Evolutionary conservation across 2,329 filamentous ascomycete species (phyloP).

Genomic region (Arthrobotrys entomopaga): DNA sequence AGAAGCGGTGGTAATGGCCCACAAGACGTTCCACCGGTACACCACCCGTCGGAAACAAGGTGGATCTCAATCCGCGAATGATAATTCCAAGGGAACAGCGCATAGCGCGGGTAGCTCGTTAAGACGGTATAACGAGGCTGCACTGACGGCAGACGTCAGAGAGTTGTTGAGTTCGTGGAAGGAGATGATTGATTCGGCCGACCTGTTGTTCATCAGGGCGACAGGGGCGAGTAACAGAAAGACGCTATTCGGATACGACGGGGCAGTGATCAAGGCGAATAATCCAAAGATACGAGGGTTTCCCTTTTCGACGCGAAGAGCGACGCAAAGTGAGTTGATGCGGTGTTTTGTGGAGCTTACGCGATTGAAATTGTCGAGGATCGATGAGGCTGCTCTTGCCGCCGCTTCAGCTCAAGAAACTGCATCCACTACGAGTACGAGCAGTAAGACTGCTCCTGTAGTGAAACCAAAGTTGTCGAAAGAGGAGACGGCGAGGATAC

Average conservation of each 20-base stretch:
- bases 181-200: conserved; percentile 80
- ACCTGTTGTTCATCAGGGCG: conserved; percentile 87
- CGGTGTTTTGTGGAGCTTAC: conserved; percentile 93
- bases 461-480: conserved; percentile 75
- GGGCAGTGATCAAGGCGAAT: conserved; percentile 80
- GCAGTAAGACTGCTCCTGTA: conserved; percentile 63
- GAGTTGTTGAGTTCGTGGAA: conserved; percentile 86
- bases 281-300: conserved; percentile 86
- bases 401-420: conserved; percentile 59
- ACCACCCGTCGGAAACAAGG: conserved; percentile 96
- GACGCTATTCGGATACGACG: conserved; percentile 91
- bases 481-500: conserved; percentile 80
- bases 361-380: conserved; percentile 81
- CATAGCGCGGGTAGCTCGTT: conserved; percentile 92
- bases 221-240: conserved; percentile 86
- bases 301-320: conserved; percentile 89
- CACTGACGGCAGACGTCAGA: conserved; percentile 87
- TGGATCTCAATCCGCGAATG: conserved; percentile 91
- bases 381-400: conserved; percentile 73
- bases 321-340: conserved; percentile 95
- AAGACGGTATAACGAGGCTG: conserved; percentile 92
- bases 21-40: conserved; percentile 98
- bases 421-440: conserved; percentile 62
- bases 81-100: conserved; percentile 90
- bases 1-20: conserved; percentile 86